Evolutionary conservation across 768 basidiomycete genomes (phyloP).

Genomic region (Russula foetens): DNA sequence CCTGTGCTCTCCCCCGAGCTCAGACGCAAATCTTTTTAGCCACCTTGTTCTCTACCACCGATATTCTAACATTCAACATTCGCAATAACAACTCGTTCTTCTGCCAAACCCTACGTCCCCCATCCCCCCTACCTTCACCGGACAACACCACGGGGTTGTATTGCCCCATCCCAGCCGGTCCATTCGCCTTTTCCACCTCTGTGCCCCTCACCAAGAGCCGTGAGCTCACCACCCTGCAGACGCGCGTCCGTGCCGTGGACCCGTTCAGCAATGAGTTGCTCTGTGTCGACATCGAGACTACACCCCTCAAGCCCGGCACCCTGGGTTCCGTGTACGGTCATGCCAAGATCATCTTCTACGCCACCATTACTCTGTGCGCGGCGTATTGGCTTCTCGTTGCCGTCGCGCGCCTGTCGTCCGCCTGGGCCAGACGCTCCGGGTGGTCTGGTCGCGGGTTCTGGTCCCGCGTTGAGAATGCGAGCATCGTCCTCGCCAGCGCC

Average conservation of each 20-base stretch:
- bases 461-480: conserved; percentile 71
- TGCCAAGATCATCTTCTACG: conserved; percentile 64
- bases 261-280: conserved; percentile 73
- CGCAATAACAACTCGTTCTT: conserved; percentile 66
- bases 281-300: conserved; percentile 72
- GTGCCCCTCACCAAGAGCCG: conserved; percentile 59
- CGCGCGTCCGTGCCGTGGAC: conserved; percentile 84
- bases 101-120: conserved; percentile 72
- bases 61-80: conserved; percentile 69
- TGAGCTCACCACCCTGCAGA: conserved; percentile 75
- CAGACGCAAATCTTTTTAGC: conserved; percentile 35
- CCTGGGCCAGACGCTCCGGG: conserved; percentile 68
- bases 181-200: conserved; percentile 72
- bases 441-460: conserved; percentile 54
- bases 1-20: conserved; percentile 8
- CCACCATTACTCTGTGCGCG: conserved; percentile 61
- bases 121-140: conserved; percentile 52
- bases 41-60: conserved; percentile 79
- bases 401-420: conserved; percentile 72
- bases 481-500: conserved; percentile 86
- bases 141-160: conserved; percentile 33
- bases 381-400: conserved; percentile 80
- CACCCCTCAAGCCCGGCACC: conserved; percentile 60
- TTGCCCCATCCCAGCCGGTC: conserved; percentile 75
- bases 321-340: conserved; percentile 53